A percentile compares a stretch with the other conserved stretches of the same genome.
These are phyloP conservation scores for Pythium sukuiense DNA, from an alignment of 352 stramenopile species.

Conservation along the genomic window DNA sequence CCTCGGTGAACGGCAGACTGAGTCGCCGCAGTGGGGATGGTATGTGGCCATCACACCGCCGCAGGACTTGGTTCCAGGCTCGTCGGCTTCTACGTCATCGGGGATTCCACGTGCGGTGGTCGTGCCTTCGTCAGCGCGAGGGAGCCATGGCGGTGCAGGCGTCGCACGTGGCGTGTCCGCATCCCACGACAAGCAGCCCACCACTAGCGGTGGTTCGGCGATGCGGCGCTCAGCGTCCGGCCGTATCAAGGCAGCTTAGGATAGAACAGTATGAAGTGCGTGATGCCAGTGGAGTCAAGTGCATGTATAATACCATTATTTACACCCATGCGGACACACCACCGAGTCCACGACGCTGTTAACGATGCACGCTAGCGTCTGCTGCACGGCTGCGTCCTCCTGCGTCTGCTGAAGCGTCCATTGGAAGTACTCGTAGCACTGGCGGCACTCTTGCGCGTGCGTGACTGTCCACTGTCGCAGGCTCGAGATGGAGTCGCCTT, in stretches of 20 bases:
- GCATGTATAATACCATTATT: slow-evolving; percentile 7
- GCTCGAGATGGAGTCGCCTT: slow-evolving; percentile 18
- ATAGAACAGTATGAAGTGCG: background rate
- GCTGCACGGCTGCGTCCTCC: slow-evolving; percentile 24
- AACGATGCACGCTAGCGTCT: slow-evolving; percentile 22
- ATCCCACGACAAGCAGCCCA: background rate
- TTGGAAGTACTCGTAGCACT: slow-evolving; percentile 56
- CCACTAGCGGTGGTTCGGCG: background rate
- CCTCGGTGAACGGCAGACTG: slow-evolving; percentile 38
- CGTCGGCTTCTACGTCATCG: background rate
- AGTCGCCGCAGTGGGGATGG: slow-evolving; percentile 86
- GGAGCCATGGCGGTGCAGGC: background rate
- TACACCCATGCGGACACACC: background rate
- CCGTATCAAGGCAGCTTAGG: slow-evolving; percentile 26
- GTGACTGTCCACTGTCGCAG: slow-evolving; percentile 44
- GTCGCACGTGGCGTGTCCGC: background rate
- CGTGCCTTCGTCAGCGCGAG: background rate
- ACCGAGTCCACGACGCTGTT: slow-evolving; percentile 11
- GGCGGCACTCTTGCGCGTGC: slow-evolving; percentile 49
- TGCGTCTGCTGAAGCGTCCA: slow-evolving; percentile 38
- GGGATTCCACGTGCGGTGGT: slow-evolving; percentile 4
- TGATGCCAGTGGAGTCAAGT: background rate
- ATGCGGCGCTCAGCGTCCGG: slow-evolving; percentile 30
- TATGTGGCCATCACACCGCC: slow-evolving; percentile 86
- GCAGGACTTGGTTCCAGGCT: slow-evolving; percentile 45